Percentiles rank a stretch among this genome's conserved stretches.
Conservation (phyloP, 768 basidiomycete species). For the Boletus vermiculosoides region DNA sequence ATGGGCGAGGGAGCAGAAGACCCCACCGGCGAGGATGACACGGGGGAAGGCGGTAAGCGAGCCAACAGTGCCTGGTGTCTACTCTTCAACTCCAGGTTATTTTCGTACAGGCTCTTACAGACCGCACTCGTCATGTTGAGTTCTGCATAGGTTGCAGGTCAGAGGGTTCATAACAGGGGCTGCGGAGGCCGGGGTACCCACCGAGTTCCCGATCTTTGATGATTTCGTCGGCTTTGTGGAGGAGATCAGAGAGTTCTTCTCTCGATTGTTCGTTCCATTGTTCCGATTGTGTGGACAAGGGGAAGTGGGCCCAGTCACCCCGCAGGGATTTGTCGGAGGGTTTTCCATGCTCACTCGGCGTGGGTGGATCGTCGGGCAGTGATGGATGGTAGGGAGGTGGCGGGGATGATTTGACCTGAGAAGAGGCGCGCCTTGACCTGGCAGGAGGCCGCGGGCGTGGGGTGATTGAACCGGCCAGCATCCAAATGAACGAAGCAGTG, state of each 20-base stretch:
- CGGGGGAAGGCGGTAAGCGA: constrained; percentile 52
- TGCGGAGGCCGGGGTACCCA: constrained; percentile 33
- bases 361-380: constrained; percentile 29
- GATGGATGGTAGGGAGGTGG: constrained; percentile 59
- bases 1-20: constrained; percentile 25
- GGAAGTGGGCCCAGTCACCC: constrained; percentile 10
- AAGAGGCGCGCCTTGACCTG: constrained; percentile 51
- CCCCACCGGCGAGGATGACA: constrained; percentile 32
- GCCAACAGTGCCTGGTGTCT: constrained; percentile 72
- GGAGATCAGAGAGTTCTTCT: constrained; percentile 67
- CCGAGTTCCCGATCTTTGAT: constrained; percentile 79
- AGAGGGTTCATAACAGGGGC: constrained; percentile 5
- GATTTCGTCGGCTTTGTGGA: constrained; percentile 69
- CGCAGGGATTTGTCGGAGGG: constrained; percentile 29
- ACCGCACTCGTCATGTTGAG: constrained; percentile 65
- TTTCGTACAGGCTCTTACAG: constrained; percentile 67
- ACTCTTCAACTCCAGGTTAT: constrained; percentile 63
- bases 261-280: constrained; percentile 67
- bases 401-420: constrained; percentile 40
- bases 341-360: constrained; percentile 33
- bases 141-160: constrained; percentile 41
- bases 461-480: constrained; percentile 41
- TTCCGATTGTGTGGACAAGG: constrained; percentile 34
- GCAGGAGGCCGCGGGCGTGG: constrained; percentile 72
- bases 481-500: constrained; percentile 35